A percentile compares a stretch with the other conserved stretches of the same genome.
Conservation (phyloP, 257 asterid genomes). For the Linaria vulgaris region DNA sequence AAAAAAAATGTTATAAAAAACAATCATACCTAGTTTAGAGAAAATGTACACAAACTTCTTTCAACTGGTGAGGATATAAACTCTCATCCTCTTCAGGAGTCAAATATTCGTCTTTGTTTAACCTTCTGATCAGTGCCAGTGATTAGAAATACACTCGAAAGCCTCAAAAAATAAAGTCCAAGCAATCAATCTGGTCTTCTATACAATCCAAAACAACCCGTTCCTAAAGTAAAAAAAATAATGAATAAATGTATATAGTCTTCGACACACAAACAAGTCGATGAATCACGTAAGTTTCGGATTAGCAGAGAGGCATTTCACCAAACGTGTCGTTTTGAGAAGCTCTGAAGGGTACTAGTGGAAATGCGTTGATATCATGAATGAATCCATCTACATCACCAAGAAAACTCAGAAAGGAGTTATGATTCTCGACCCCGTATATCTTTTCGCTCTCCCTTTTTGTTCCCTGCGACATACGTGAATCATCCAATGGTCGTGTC, state of each 20-base stretch:
- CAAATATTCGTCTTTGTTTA: slow-evolving; percentile 1
- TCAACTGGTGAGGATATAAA: background rate
- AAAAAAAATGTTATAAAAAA: background rate
- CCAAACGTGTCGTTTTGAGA: slow-evolving; percentile 44
- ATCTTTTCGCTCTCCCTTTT: slow-evolving; percentile 47
- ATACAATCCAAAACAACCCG: slow-evolving; percentile 15
- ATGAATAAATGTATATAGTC: slow-evolving; percentile 17
- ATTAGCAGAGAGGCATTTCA: slow-evolving; percentile 49
- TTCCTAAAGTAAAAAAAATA: background rate
- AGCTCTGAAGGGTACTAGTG: slow-evolving; percentile 45
- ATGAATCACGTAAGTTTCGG: slow-evolving; percentile 9
- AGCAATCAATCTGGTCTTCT: slow-evolving; percentile 15
- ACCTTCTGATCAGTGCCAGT: slow-evolving; percentile 3
- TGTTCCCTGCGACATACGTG: slow-evolving; percentile 29
- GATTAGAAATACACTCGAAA: too few species aligned
- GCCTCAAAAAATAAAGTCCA: background rate
- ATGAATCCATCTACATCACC: slow-evolving; percentile 53
- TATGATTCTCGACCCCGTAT: slow-evolving; percentile 31
- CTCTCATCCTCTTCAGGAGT: background rate
- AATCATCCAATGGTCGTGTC: slow-evolving; percentile 26
- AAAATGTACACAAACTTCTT: background rate
- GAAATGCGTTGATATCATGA: slow-evolving; percentile 46
- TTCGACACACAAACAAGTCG: slow-evolving; percentile 22
- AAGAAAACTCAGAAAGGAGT: slow-evolving; percentile 37
- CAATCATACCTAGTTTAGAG: background rate